These are phyloP conservation scores for Entonaema liquescens DNA, from an alignment of 495 filamentous ascomycete genomes.

Conservation along the genomic window DNA sequence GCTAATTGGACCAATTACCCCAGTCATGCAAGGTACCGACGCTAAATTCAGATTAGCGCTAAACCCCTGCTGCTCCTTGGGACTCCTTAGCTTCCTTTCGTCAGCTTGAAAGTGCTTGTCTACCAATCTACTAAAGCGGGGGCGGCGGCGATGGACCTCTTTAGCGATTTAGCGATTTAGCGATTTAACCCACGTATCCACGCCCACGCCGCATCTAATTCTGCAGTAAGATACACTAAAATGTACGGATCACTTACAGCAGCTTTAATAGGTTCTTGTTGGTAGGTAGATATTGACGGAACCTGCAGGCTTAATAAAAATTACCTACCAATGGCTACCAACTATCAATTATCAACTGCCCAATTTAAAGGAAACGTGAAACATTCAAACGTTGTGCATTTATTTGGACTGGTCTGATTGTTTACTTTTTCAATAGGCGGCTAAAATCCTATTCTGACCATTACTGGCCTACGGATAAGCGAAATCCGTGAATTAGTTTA, in stretches of 20 bases:
- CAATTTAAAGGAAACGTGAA: constrained; percentile 29
- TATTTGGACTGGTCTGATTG: neutral
- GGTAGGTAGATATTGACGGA: neutral
- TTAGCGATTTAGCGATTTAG: neutral
- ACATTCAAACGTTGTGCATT: constrained; percentile 28
- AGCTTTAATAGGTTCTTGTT: neutral
- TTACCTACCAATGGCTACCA: constrained; percentile 8
- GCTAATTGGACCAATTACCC: constrained; percentile 24
- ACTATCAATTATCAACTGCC: neutral
- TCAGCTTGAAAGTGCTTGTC: constrained; percentile 21
- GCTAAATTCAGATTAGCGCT: constrained; percentile 35
- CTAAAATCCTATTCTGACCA: constrained; percentile 3
- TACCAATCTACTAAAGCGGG: neutral
- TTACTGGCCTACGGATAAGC: neutral
- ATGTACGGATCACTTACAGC: neutral
- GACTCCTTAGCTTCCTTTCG: constrained; percentile 1
- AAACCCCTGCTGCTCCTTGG: constrained; percentile 19
- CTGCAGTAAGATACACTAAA: neutral
- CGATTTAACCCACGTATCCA: neutral
- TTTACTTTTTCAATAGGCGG: constrained; percentile 12
- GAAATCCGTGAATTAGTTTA: neutral
- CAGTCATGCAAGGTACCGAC: constrained; percentile 38
- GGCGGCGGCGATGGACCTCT: neutral
- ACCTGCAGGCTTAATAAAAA: neutral
- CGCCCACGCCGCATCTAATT: neutral